phyloP scores from a whole-genome alignment of 2,329 filamentous ascomycete genomes.

The Macrophomina phaseolina region DNA sequence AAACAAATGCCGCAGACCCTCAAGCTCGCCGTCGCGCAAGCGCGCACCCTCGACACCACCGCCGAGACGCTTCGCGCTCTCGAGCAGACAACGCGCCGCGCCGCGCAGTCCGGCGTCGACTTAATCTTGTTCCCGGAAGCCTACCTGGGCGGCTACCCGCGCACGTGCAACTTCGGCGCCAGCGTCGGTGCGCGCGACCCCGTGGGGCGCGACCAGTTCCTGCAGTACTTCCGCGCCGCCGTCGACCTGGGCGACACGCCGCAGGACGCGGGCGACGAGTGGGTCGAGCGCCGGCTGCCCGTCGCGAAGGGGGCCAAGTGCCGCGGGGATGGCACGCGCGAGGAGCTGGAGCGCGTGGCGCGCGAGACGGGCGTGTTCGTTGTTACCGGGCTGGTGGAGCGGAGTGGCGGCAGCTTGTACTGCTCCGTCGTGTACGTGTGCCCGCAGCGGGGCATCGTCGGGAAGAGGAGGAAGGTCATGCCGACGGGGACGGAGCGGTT shows the following conservation, averaged over 20 bases:
- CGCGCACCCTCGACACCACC: slow-evolving; percentile 54
- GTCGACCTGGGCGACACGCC: slow-evolving; percentile 85
- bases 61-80: slow-evolving; percentile 70
- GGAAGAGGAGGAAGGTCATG: slow-evolving; percentile 92
- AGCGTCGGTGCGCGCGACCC: slow-evolving; percentile 71
- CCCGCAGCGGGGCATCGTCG: slow-evolving; percentile 72
- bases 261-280: slow-evolving; percentile 71
- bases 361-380: slow-evolving; percentile 80
- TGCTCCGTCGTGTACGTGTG: slow-evolving; percentile 84
- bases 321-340: slow-evolving; percentile 77
- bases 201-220: slow-evolving; percentile 79
- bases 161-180: slow-evolving; percentile 78
- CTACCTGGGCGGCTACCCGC: slow-evolving; percentile 89
- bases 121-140: slow-evolving; percentile 91
- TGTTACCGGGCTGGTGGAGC: slow-evolving; percentile 80
- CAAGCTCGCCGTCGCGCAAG: slow-evolving; percentile 57
- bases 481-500: slow-evolving; percentile 85
- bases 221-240: slow-evolving; percentile 77
- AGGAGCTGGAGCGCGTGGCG: slow-evolving; percentile 78
- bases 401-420: slow-evolving; percentile 80
- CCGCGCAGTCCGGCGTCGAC: slow-evolving; percentile 65
- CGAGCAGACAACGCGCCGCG: slow-evolving; percentile 65
- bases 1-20: slow-evolving; percentile 51
- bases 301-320: slow-evolving; percentile 53
- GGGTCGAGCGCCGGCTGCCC: slow-evolving; percentile 69